Base-by-base conservation (phyloP, 164 flowering plant species). In the Umbellularia californica region DNA sequence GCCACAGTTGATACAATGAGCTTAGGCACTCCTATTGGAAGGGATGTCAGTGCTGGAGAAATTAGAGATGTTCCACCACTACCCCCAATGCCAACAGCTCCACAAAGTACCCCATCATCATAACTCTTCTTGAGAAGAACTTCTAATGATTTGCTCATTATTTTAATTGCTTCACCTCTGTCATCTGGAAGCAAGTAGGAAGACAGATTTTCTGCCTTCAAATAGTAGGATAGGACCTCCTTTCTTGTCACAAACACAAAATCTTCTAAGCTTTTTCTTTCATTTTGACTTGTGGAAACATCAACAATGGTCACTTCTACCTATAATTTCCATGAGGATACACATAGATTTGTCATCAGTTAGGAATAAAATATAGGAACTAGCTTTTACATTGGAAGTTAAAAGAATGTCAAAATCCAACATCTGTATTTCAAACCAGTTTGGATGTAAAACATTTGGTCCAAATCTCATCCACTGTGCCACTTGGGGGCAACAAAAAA, bases 21-120 rank as follows among this genome's bases (percentile, higher is more conserved):
- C 82, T 95, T 95, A 4, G 98, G 99, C 25, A 91, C 72, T 41
- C 98, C 99, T 66, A 95, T 30, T 3, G 94, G 97, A 62, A 95
- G 92, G 62, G 87, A 80, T 80, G 81, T 80, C 20, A 95, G 87
- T 24, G 96, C 92, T 71, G 91, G 79, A 6, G 97, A 84, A 65
- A 90, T 72, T 2, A 95, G 52, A 50, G 97, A 85, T 7, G 98
- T 93, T 74, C 99, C 99, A 64, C 98, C 97, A 77, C 94, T 93
- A 41, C 98, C 98, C 55, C 99, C 99, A 58, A 95, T 80, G 9
- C 99, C 99, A 64, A 92, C 83, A 50, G 82, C 95, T 76, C 99
- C 97, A 70, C 77, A 89, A 74, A 93, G 79, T 70, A 81, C 76
- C 63, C 73, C 58, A 67, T 85, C 82, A 22, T 76, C 78, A 19